phyloP scores from a whole-genome alignment of 192 early-diverging fungal genomes.

The Coemansia sp. region DNA sequence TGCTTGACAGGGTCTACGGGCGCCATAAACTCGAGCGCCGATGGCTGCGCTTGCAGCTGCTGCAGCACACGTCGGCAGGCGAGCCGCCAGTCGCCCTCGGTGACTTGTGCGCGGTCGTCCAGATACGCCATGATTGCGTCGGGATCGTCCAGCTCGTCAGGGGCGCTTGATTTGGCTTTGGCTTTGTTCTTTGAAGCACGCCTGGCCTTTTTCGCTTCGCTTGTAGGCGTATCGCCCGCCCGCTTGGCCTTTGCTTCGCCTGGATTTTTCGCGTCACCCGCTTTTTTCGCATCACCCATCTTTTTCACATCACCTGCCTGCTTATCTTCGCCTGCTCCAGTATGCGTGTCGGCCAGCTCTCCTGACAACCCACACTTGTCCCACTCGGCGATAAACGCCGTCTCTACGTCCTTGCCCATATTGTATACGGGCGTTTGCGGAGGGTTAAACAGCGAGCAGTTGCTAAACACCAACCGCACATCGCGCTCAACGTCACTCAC shows the following conservation, averaged over 20 bases:
- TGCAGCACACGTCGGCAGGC: slow-evolving; percentile 27
- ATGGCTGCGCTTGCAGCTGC: slow-evolving; percentile 57
- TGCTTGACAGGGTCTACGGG: slow-evolving; percentile 67
- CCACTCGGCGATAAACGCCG: slow-evolving; percentile 59
- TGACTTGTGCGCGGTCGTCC: neutral
- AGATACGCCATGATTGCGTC: slow-evolving; percentile 19
- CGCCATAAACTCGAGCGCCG: slow-evolving; percentile 63
- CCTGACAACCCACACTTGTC: slow-evolving; percentile 8
- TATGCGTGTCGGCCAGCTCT: too few relatives aligned
- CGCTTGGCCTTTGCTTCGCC: slow-evolving; percentile 2
- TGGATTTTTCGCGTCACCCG: too few relatives aligned
- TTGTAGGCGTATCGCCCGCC: neutral
- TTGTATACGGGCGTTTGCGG: slow-evolving; percentile 63
- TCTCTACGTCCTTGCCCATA: slow-evolving; percentile 60
- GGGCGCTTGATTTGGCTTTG: neutral
- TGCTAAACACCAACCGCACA: slow-evolving; percentile 62
- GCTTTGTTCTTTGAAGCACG: neutral
- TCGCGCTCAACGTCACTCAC: slow-evolving; percentile 54
- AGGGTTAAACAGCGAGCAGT: slow-evolving; percentile 75
- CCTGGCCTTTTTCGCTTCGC: neutral
- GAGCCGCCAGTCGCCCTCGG: slow-evolving; percentile 29
- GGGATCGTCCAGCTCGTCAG: slow-evolving; percentile 25
- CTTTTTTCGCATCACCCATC: too few relatives aligned
- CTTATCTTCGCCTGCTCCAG: too few relatives aligned
- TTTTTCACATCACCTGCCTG: too few relatives aligned